Evolutionary conservation across 2,329 filamentous ascomycete genomes (phyloP), one percentile per base, ranked within the genome.

Genomic region (Aschersonia sp.): DNA sequence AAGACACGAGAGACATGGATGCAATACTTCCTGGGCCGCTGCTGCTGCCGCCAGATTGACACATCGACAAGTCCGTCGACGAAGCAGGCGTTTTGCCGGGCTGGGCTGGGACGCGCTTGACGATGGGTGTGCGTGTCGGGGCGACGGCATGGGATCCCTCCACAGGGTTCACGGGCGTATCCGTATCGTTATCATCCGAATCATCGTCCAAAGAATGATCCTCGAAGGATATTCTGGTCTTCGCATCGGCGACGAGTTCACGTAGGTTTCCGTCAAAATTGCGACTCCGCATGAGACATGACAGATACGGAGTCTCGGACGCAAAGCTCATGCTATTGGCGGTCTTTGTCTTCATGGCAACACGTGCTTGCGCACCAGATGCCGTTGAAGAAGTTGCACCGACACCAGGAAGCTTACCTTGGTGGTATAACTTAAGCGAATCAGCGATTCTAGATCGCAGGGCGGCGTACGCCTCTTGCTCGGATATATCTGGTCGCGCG

Each of bases 281-380:
- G 58, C 72, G 75, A 52, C 67, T 73, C 54, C 77, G 70, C 65
- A 88, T 70, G 44, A 86, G 63, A 41, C 73, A 73, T 31, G 84
- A 85, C 28, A 89, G 69, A 62, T 85, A 74, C 10, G 84, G 84
- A 12, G 78, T 77, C 35, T 77, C 73, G 5, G 73, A 61, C 9
- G 79, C 71, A 48, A 72, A 65, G 56, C 80, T 78, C 40, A 45
- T 40, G 45, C 30, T n/a, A 28, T 40, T n/a, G 31, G 30, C 35
- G 3, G 45, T 32, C 31, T 32, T 43, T 31, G 29, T 29, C 20
- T 20, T 20, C 20, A 20, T 20, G 20, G 20, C 30, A 30, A 40
- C 40, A 3, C 45, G 31, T n/a, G 45, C 38, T 30, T 32, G 43
- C 40, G 30, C 44, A 40, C 41, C 44, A 44, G 61, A 54, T 31